A percentile compares a stretch with the other conserved stretches of the same genome.
Conservation (phyloP, 2,329 filamentous ascomycete species). For the Pseudophaeomoniella oleicola region DNA sequence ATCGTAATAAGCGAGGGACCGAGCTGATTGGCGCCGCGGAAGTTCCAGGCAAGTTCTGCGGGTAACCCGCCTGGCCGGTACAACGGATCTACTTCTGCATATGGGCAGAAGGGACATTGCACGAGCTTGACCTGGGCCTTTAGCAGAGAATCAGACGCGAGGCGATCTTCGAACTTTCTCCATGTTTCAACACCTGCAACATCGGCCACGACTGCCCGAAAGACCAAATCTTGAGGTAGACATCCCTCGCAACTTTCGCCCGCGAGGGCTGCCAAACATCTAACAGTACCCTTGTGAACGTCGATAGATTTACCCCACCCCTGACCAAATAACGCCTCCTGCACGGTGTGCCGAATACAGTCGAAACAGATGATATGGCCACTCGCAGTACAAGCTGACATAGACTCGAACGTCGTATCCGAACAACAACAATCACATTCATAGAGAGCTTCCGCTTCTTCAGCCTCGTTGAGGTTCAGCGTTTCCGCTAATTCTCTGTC, state of each 20-base stretch:
- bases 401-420: constrained; percentile 32
- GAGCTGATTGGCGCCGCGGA: constrained; percentile 41
- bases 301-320: constrained; percentile 76
- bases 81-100: constrained; percentile 73
- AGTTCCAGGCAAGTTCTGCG: constrained; percentile 38
- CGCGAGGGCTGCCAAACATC: constrained; percentile 64
- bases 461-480: constrained; percentile 26
- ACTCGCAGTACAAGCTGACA: constrained; percentile 27
- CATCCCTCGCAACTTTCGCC: constrained; percentile 56
- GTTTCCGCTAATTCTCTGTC: constrained; percentile 25
- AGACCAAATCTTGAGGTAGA: constrained; percentile 54
- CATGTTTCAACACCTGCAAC: constrained; percentile 58
- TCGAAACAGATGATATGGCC: constrained; percentile 40
- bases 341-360: constrained; percentile 68
- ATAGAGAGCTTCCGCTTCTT: constrained; percentile 24
- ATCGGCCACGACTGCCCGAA: constrained; percentile 55
- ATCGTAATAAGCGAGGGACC: constrained; percentile 34
- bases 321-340: constrained; percentile 84
- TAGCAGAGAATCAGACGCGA: constrained; percentile 61
- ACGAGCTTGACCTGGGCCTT: constrained; percentile 62
- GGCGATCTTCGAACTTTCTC: constrained; percentile 60
- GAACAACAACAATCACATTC: constrained; percentile 34
- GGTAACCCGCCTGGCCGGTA: constrained; percentile 40
- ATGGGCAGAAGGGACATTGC: constrained; percentile 79
- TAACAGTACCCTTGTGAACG: constrained; percentile 55